These are phyloP conservation scores for Beta macrorhiza DNA, from an alignment of 179 eudicot species.

Conservation along the genomic window DNA sequence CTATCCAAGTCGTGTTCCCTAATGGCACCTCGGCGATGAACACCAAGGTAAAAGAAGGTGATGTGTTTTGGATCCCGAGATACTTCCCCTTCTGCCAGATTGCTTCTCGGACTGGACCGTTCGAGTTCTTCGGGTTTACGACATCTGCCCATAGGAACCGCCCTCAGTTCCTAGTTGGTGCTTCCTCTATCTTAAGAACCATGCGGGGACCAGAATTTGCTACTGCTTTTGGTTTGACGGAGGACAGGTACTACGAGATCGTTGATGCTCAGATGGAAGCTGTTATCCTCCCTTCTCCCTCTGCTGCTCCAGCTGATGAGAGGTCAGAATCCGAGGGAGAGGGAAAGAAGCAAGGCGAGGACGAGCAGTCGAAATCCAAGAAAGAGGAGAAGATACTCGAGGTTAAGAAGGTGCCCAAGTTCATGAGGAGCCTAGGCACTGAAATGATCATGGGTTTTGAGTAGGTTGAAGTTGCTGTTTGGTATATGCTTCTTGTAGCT, in stretches of 20 bases:
- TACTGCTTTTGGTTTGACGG: slow-evolving; percentile 59
- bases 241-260: slow-evolving; percentile 41
- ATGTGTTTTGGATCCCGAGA: slow-evolving; percentile 72
- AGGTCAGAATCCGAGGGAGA: background rate
- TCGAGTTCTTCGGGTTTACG: slow-evolving; percentile 86
- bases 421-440: slow-evolving; percentile 15
- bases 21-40: slow-evolving; percentile 74
- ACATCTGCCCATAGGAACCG: slow-evolving; percentile 62
- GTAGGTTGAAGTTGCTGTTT: background rate
- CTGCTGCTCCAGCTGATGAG: slow-evolving; percentile 31
- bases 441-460: slow-evolving; percentile 28
- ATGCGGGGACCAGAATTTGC: slow-evolving; percentile 72
- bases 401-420: slow-evolving; percentile 23
- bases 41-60: slow-evolving; percentile 62
- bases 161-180: slow-evolving; percentile 82
- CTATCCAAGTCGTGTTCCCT: slow-evolving; percentile 72
- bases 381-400: background rate
- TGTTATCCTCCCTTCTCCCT: slow-evolving; percentile 51
- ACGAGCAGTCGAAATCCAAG: background rate
- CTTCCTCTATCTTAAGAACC: slow-evolving; percentile 48
- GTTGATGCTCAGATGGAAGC: slow-evolving; percentile 54
- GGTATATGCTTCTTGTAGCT: background rate
- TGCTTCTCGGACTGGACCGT: slow-evolving; percentile 65
- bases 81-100: slow-evolving; percentile 95
- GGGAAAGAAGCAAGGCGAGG: background rate